Conservation (phyloP, 495 filamentous ascomycete genomes). For the Penicillium verhagenii region DNA sequence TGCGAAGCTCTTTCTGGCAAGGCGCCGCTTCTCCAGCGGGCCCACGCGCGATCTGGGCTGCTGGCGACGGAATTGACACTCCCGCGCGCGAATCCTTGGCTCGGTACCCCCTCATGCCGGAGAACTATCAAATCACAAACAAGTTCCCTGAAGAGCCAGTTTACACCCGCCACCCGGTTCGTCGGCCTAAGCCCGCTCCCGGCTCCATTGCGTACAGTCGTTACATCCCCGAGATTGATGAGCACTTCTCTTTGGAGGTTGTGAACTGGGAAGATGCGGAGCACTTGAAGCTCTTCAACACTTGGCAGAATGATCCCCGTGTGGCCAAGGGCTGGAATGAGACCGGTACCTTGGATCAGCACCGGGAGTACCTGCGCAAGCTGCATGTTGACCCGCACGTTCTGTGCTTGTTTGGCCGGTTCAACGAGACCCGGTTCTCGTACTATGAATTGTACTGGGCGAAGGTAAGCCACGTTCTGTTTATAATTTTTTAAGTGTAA, state of each 20-base stretch:
- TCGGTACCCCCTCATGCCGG: conserved; percentile 53
- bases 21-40: conserved; percentile 65
- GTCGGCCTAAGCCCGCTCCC: conserved; percentile 58
- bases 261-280: conserved; percentile 53
- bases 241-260: conserved; percentile 65
- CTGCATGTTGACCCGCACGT: conserved; percentile 63
- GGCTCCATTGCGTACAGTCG: conserved; percentile 65
- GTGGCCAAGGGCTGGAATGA: conserved; percentile 70
- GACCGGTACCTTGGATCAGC: conserved; percentile 62
- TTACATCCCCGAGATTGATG: conserved; percentile 63
- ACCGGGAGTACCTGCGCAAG: conserved; percentile 58
- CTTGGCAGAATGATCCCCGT: conserved; percentile 69
- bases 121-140: conserved; percentile 55
- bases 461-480: conserved; percentile 45
- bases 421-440: conserved; percentile 60
- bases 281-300: conserved; percentile 61
- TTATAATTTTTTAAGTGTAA: neutral
- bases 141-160: conserved; percentile 46
- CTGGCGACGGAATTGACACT: conserved; percentile 35
- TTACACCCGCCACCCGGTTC: conserved; percentile 57
- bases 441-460: conserved; percentile 74
- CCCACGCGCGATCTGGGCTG: conserved; percentile 58
- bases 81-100: conserved; percentile 32
- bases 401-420: conserved; percentile 59
- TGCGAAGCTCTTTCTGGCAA: conserved; percentile 62